phyloP scores from a whole-genome alignment of 2,329 filamentous ascomycete genomes.

The Colletotrichum shisoi region DNA sequence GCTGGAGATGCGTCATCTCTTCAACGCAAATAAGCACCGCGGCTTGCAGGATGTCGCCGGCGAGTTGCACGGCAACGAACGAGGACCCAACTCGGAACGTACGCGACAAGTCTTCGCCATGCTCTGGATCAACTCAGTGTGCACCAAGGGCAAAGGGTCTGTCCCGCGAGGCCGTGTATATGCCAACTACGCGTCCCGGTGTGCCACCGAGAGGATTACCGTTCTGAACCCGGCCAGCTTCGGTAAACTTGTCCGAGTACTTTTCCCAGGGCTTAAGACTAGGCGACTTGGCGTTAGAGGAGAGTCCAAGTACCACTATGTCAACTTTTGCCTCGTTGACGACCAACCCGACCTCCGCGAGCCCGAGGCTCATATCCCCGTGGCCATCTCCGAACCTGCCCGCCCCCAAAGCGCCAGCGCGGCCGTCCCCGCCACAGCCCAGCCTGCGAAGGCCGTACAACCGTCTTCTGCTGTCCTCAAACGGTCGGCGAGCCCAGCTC shows the following conservation, averaged over 20 bases:
- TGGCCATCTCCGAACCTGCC: constrained; percentile 59
- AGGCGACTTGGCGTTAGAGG: constrained; percentile 89
- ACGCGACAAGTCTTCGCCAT: constrained; percentile 88
- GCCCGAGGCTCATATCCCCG: constrained; percentile 55
- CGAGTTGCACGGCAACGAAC: constrained; percentile 80
- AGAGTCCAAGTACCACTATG: constrained; percentile 98
- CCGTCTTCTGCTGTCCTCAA: constrained; percentile 46
- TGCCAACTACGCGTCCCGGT: constrained; percentile 91
- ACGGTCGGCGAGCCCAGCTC: constrained; percentile 32
- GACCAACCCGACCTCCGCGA: constrained; percentile 61
- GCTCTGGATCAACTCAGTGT: constrained; percentile 81
- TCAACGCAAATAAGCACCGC: constrained; percentile 72
- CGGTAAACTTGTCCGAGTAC: constrained; percentile 93
- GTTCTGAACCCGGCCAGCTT: constrained; percentile 97
- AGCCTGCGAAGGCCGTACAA: constrained; percentile 39
- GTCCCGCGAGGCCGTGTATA: constrained; percentile 94
- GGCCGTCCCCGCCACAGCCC: constrained; percentile 44
- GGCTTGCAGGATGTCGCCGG: constrained; percentile 74
- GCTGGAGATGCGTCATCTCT: constrained; percentile 79
- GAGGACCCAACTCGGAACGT: constrained; percentile 81
- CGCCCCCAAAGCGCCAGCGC: constrained; percentile 63
- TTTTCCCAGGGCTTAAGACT: constrained; percentile 95
- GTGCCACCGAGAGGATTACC: constrained; percentile 90
- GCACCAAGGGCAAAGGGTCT: constrained; percentile 78
- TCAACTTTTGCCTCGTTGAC: constrained; percentile 69